Evolutionary conservation across 108 stramenopile species (phyloP).

Genomic region (Stephanodiscus triporus): DNA sequence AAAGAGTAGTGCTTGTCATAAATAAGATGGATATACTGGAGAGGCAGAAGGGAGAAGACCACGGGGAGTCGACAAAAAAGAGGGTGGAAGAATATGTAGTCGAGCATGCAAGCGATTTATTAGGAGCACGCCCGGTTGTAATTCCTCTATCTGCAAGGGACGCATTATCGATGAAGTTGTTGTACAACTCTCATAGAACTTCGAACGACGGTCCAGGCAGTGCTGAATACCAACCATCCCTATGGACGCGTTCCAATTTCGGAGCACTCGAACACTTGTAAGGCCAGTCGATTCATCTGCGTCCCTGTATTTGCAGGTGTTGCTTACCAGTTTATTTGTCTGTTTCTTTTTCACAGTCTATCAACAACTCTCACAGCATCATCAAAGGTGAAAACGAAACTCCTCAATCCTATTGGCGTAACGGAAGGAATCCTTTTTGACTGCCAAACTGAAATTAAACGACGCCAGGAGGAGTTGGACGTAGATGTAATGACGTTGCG

Average conservation of each 20-base stretch:
- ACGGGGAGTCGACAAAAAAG: slow-evolving; percentile 64
- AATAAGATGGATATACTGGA: slow-evolving; percentile 91
- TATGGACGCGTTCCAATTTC: slow-evolving; percentile 76
- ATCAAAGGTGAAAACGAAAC: slow-evolving; percentile 76
- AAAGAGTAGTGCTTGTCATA: slow-evolving; percentile 76
- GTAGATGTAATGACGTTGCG: slow-evolving; percentile 71
- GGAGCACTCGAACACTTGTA: slow-evolving; percentile 63
- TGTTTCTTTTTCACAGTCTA: slow-evolving; percentile 24
- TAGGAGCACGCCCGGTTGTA: slow-evolving; percentile 75
- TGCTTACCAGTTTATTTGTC: not conserved
- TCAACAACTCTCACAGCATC: slow-evolving; percentile 71
- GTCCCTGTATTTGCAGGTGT: not conserved
- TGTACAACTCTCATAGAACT: slow-evolving; percentile 30
- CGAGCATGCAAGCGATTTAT: slow-evolving; percentile 68
- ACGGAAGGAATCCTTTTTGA: slow-evolving; percentile 68
- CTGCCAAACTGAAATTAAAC: slow-evolving; percentile 54
- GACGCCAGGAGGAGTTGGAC: slow-evolving; percentile 57
- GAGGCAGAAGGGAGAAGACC: slow-evolving; percentile 56
- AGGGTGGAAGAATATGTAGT: slow-evolving; percentile 78
- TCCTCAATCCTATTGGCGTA: slow-evolving; percentile 80
- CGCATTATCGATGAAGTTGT: slow-evolving; percentile 66
- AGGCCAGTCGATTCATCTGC: not conserved
- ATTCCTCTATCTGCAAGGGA: slow-evolving; percentile 75
- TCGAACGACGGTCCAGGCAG: slow-evolving; percentile 9
- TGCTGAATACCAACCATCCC: slow-evolving; percentile 5